Base-by-base conservation (phyloP, 495 filamentous ascomycete species). In the Neurospora tetrasperma region DNA sequence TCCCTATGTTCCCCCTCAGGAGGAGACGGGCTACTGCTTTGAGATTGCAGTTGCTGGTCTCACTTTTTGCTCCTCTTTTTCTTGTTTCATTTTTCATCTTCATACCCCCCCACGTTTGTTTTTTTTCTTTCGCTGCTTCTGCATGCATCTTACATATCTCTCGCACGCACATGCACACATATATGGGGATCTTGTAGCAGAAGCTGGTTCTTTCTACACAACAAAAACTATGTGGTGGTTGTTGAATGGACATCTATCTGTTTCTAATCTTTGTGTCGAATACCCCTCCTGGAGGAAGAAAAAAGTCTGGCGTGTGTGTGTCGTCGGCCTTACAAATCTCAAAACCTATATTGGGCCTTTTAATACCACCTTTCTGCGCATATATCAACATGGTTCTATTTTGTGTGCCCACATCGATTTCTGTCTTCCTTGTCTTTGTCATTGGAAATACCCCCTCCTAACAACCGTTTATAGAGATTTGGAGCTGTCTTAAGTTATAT, bases 381-480 rank as follows among this genome's bases (percentile, higher is more conserved):
- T 70, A 2, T 70, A 70, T 70, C 2, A 18, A 16, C n/a, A 41
- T 62, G 73, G 48, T 59, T 54, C 40, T 42, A 31, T 43, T 48
- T 41, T 44, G 23, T 20, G 54, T 27, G 59, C 42, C 39, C 54
- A 42, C 69, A 40, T 20, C 6, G 71, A 72, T 72, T 54, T 23
- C 69, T 75, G 69, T 71, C 72, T 69, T 71, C 35, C 54, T 54
- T 71, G 41, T 66, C 41, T 70, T 4, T 72, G 20, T 70, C 44
- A 72, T 74, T 71, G 59, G 74, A 74, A 76, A 74, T 76, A 74
- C 74, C 74, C 74, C 74, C 20, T 23, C 42, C 18, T 20, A 43
- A 42, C 31, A 27, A 59, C 48, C 20, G 11, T 23, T 59, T 46
- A 73, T 75, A 76, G 71, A 76, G 71, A 76, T 71, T 73, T 71